Evolutionary conservation across 2,329 filamentous ascomycete species (phyloP).

Genomic region (Thelonectria olida): DNA sequence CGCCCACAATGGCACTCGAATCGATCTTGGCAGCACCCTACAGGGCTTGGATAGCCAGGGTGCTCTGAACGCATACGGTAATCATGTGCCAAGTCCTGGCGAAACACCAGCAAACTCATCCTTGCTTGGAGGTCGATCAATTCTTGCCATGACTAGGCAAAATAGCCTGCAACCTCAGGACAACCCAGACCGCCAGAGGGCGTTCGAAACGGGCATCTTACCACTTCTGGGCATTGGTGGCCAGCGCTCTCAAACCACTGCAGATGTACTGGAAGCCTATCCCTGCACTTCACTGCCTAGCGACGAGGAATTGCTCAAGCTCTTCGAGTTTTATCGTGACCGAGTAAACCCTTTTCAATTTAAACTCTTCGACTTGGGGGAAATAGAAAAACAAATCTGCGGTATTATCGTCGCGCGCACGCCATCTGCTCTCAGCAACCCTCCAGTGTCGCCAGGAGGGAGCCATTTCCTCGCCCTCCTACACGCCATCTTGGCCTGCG

Average conservation of each 20-base stretch:
- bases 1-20: not conserved
- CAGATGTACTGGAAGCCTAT: not conserved
- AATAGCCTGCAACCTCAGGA: slow-evolving; percentile 4
- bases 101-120: slow-evolving; percentile 1
- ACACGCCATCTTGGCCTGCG: slow-evolving; percentile 31
- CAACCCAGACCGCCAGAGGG: slow-evolving; percentile 17
- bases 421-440: not conserved
- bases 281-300: not conserved
- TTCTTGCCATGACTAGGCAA: slow-evolving; percentile 24
- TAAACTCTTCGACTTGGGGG: slow-evolving; percentile 16
- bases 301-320: slow-evolving; percentile 23
- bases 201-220: slow-evolving; percentile 29
- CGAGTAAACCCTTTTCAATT: slow-evolving; percentile 28
- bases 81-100: not conserved
- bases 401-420: not conserved
- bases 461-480: slow-evolving; percentile 23
- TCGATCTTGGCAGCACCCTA: not conserved
- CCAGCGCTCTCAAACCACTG: not conserved
- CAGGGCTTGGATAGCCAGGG: not conserved
- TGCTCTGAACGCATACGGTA: not conserved
- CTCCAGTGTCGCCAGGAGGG: not conserved
- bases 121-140: slow-evolving; percentile 26
- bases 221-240: slow-evolving; percentile 25
- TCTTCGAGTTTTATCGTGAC: slow-evolving; percentile 26
- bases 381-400: slow-evolving; percentile 26